These are phyloP conservation scores for Phytopythium helicoides DNA, from an alignment of 352 stramenopile species.

Conservation along the genomic window DNA sequence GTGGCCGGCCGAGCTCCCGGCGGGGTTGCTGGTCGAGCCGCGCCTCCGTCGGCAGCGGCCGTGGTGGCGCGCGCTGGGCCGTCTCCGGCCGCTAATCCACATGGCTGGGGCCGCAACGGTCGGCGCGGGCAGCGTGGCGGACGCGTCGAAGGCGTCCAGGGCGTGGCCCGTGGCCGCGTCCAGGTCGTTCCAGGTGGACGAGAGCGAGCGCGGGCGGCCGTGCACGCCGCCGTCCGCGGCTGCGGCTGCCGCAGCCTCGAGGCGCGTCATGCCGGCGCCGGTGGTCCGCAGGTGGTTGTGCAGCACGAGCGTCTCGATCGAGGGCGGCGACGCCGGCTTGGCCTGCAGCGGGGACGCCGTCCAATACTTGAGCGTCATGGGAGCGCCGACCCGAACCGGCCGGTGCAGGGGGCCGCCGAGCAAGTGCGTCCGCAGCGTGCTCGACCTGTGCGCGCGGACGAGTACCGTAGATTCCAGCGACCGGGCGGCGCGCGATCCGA, in stretches of 20 bases:
- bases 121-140: slow-evolving; percentile 36
- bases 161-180: slow-evolving; percentile 40
- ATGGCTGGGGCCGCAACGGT: slow-evolving; percentile 36
- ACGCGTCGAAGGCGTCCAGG: slow-evolving; percentile 40
- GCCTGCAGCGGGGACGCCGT: slow-evolving; percentile 30
- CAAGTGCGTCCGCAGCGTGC: background rate
- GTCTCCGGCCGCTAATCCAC: slow-evolving; percentile 39
- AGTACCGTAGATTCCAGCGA: too few species aligned
- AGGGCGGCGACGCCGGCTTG: slow-evolving; percentile 19
- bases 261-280: slow-evolving; percentile 1
- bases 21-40: slow-evolving; percentile 23
- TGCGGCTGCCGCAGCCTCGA: background rate
- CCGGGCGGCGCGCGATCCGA: too few species aligned
- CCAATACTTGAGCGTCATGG: slow-evolving; percentile 69
- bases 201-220: slow-evolving; percentile 49
- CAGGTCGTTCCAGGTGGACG: slow-evolving; percentile 49
- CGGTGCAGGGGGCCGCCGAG: background rate
- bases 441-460: background rate
- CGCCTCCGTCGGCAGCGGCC: slow-evolving; percentile 24
- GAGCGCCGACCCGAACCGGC: background rate
- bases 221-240: slow-evolving; percentile 5
- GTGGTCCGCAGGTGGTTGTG: slow-evolving; percentile 7
- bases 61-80: slow-evolving; percentile 31
- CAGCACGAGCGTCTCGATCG: slow-evolving; percentile 25
- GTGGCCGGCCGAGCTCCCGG: too few species aligned